Conservation (phyloP, 805 yeast genomes). For the Zygosaccharomyces lentus region DNA sequence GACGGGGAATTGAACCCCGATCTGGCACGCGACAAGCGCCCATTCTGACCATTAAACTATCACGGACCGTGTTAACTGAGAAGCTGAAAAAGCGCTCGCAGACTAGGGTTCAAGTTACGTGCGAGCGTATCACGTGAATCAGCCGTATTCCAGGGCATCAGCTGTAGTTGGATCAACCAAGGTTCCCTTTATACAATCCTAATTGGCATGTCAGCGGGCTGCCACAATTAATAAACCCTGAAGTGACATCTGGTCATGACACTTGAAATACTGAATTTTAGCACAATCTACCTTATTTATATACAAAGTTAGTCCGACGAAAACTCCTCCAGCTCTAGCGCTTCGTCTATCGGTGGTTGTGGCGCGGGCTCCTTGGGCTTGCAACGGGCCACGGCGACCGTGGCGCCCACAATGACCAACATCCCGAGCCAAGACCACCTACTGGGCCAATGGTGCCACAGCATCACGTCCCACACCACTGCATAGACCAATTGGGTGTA, state of each 20-base stretch:
- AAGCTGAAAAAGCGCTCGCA: background rate
- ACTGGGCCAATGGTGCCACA: slow-evolving; percentile 74
- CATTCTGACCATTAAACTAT: slow-evolving; percentile 7
- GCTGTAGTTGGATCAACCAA: too few relatives aligned
- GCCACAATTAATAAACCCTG: too few relatives aligned
- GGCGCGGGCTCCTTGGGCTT: slow-evolving; percentile 37
- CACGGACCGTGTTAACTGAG: background rate
- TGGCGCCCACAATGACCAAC: slow-evolving; percentile 59
- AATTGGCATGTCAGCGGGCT: too few relatives aligned
- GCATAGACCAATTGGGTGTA: slow-evolving; percentile 80
- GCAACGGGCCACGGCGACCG: slow-evolving; percentile 52
- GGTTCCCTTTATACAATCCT: too few relatives aligned
- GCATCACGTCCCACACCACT: slow-evolving; percentile 61
- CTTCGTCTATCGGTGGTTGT: slow-evolving; percentile 7
- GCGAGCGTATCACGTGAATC: too few relatives aligned
- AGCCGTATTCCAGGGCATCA: too few relatives aligned
- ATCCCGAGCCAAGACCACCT: slow-evolving; percentile 67
- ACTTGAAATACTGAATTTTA: too few relatives aligned
- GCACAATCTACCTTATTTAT: background rate
- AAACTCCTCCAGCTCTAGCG: slow-evolving; percentile 7
- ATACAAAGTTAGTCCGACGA: background rate
- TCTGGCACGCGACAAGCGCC: slow-evolving; percentile 10
- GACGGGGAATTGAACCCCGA: slow-evolving; percentile 10
- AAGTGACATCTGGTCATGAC: too few relatives aligned
- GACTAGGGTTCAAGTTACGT: too few relatives aligned